These are phyloP conservation scores for Epithemia pelagica DNA, from an alignment of 108 stramenopile species.

Conservation along the genomic window DNA sequence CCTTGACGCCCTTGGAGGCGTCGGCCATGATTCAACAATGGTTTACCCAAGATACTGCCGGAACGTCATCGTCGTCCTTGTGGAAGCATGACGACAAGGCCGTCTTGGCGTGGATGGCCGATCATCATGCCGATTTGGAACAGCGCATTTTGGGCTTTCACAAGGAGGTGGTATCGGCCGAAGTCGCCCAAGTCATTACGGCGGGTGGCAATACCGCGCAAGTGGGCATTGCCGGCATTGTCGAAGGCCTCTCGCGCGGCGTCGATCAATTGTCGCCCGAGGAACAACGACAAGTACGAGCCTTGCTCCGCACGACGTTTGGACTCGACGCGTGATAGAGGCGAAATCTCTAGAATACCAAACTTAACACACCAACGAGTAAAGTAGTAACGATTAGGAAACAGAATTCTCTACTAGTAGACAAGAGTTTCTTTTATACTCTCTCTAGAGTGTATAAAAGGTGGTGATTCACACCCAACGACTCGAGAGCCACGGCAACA, in stretches of 20 bases:
- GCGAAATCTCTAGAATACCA: too few relatives aligned
- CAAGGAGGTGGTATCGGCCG: slow-evolving; percentile 67
- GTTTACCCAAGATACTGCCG: slow-evolving; percentile 54
- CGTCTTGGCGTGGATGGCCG: slow-evolving; percentile 79
- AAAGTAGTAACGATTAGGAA: too few relatives aligned
- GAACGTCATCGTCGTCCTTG: slow-evolving; percentile 42
- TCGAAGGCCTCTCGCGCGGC: slow-evolving; percentile 72
- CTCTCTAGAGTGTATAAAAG: too few relatives aligned
- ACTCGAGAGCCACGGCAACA: too few relatives aligned
- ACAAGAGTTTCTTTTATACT: too few relatives aligned
- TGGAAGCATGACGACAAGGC: slow-evolving; percentile 83
- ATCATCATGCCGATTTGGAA: slow-evolving; percentile 60
- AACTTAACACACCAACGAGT: too few relatives aligned
- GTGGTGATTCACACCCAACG: too few relatives aligned
- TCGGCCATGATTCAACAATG: slow-evolving; percentile 71
- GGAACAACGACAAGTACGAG: slow-evolving; percentile 17
- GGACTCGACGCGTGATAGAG: too few relatives aligned
- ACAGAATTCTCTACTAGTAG: too few relatives aligned
- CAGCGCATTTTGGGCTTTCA: slow-evolving; percentile 60
- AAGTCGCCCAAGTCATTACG: slow-evolving; percentile 77
- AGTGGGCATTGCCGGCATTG: slow-evolving; percentile 74
- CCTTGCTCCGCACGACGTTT: background rate
- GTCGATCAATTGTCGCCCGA: slow-evolving; percentile 52
- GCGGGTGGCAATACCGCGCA: slow-evolving; percentile 77
- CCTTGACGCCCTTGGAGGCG: slow-evolving; percentile 61